Base-by-base conservation (phyloP, 495 filamentous ascomycete genomes). In the Cercophora scortea region DNA sequence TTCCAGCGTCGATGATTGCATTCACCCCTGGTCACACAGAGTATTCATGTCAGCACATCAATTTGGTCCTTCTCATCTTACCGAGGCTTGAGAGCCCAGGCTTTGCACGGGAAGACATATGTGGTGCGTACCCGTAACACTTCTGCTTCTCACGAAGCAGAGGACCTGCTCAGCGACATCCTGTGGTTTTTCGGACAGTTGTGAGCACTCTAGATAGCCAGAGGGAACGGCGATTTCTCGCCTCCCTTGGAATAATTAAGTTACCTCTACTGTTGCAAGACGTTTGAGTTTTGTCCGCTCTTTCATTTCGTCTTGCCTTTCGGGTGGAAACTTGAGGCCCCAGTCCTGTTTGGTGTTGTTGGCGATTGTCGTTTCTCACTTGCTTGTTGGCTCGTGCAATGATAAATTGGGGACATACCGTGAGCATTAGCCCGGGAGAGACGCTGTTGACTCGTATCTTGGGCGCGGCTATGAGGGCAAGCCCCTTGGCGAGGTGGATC, bases 381-480 rank as follows among this genome's bases (percentile, higher is more conserved):
- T n/a, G 32, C 34, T 15, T 12, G 6, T 25, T 32, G 34, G n/a
- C n/a, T 35, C n/a, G 49, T 33, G 15, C 47, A 42, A 13, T 8
- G 38, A 40, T 1, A 15, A 40, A 40, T 3, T 2, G 10, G n/a
- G 38, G 3, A 55, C 67, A 49, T 58, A 75, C 71, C 39, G 76
- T 79, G 19, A 78, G 59, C 52, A 79, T 56, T 32, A 82, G 39
- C 1, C 79, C 79, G 0, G 79, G 79, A 12, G 73, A 73, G 1
- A 80, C 74, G 45, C 62, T 70, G 52, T 81, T 83, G 11, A 79
- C 79, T 36, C 79, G 59, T 6, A 83, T 74, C 51, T 70, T 73
- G 15, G 79, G 76, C 5, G 71, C 69, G 1, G 73, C 68, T 50
- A 78, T 76, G 7, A 70, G 58, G 3, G 79, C 77, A 34, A 81